Evolutionary conservation across 208 protist species (phyloP).

Genomic region (Dictyostelium gargantuum): DNA sequence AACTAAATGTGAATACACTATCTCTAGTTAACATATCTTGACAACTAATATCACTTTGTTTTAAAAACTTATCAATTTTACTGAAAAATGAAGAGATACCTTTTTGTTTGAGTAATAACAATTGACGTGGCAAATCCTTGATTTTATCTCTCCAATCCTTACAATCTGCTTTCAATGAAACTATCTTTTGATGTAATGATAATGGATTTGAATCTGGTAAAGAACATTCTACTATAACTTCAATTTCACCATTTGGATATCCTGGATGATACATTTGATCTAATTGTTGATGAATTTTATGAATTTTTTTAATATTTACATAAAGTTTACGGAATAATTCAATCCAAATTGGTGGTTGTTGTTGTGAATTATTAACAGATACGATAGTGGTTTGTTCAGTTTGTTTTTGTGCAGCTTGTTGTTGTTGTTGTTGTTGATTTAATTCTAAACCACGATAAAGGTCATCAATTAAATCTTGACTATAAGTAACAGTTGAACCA

Average conservation of each 20-base stretch:
- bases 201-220: not conserved
- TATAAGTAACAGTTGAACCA: not conserved
- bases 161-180: not conserved
- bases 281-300: conserved; percentile 27
- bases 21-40: not conserved
- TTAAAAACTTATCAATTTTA: not conserved
- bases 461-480: conserved; percentile 26
- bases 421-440: not conserved
- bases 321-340: not conserved
- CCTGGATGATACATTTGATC: not conserved
- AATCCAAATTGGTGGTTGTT: not conserved
- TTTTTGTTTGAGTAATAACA: not conserved
- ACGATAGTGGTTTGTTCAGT: too few species aligned
- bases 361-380: not conserved
- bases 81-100: conserved; percentile 16
- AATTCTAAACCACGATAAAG: conserved; percentile 1
- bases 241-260: not conserved
- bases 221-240: not conserved
- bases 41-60: not conserved
- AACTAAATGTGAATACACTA: not conserved
- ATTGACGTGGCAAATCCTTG: not conserved
- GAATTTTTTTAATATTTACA: conserved; percentile 15
- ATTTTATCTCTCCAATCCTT: not conserved
- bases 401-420: not conserved
- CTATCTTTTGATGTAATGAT: not conserved